phyloP scores from a whole-genome alignment of 106 monocot genomes.

The Dendrobium huoshanense region DNA sequence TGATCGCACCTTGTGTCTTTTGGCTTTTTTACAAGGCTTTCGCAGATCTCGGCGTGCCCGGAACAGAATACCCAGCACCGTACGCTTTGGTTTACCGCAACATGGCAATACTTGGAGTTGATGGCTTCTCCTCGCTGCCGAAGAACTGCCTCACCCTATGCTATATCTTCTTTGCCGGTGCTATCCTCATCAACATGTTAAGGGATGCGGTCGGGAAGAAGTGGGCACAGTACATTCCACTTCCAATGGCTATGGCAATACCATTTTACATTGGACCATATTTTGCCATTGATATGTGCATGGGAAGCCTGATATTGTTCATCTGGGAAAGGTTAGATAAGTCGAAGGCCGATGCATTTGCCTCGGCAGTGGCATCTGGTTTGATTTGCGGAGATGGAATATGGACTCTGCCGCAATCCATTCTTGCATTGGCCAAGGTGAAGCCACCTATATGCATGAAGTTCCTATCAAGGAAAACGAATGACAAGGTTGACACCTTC shows the following conservation, averaged over 20 bases:
- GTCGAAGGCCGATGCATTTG: constrained; percentile 14
- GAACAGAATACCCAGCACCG: constrained; percentile 29
- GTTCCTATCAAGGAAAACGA: constrained; percentile 10
- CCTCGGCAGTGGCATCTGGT: constrained; percentile 14
- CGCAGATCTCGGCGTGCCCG: constrained; percentile 12
- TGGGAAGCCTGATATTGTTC: constrained; percentile 24
- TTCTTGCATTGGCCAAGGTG: constrained; percentile 14
- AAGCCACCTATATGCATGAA: constrained; percentile 21
- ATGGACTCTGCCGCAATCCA: constrained; percentile 20
- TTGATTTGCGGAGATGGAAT: constrained; percentile 28
- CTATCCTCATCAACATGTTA: constrained; percentile 13
- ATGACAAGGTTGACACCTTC: constrained; percentile 10
- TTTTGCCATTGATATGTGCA: constrained; percentile 27
- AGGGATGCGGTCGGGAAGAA: constrained; percentile 18
- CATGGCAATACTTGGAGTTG: constrained; percentile 44
- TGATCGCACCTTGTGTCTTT: constrained; percentile 42
- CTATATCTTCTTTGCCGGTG: constrained; percentile 14
- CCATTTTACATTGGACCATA: constrained; percentile 19
- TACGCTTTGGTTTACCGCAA: constrained; percentile 35
- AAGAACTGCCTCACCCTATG: constrained; percentile 25
- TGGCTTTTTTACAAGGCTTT: constrained; percentile 48
- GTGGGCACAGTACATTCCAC: constrained; percentile 9
- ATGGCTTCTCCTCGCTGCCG: constrained; percentile 15
- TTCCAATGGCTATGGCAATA: constrained; percentile 29
- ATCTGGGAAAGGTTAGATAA: constrained; percentile 19